These are phyloP conservation scores for Stentor roeselii DNA, from an alignment of 73 alveolate genomes.

Conservation along the genomic window DNA sequence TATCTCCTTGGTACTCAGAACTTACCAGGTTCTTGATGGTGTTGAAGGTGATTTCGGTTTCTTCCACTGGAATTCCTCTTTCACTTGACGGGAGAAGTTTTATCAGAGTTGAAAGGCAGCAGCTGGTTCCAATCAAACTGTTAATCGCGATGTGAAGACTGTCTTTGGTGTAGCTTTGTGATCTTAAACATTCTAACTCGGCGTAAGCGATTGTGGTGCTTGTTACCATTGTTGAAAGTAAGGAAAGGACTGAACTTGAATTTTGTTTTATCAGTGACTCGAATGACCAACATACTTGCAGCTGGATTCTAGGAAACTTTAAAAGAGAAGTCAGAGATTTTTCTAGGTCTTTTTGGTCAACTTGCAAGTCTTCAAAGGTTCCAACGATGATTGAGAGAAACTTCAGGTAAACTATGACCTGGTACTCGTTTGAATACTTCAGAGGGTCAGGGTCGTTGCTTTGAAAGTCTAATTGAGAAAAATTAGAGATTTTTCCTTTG, in stretches of 20 bases:
- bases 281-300: neutral
- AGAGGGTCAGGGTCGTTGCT: neutral
- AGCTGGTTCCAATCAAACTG: neutral
- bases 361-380: neutral
- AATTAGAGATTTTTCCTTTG: no score
- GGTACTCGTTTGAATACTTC: neutral
- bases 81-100: neutral
- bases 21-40: neutral
- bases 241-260: neutral
- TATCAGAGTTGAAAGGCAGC: neutral
- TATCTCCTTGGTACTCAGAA: constrained; percentile 20
- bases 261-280: neutral
- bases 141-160: neutral
- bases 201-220: constrained; percentile 12
- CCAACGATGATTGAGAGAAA: neutral
- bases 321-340: neutral
- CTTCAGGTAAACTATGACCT: neutral
- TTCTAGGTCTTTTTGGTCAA: neutral
- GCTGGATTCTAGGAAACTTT: neutral
- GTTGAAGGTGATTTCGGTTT: neutral
- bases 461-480: neutral
- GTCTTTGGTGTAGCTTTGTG: constrained; percentile 2
- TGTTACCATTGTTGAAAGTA: neutral
- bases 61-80: constrained; percentile 12
- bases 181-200: neutral